Evolutionary conservation across 441 rosid species (phyloP).

Genomic region (Pelargonium cotyledonis): DNA sequence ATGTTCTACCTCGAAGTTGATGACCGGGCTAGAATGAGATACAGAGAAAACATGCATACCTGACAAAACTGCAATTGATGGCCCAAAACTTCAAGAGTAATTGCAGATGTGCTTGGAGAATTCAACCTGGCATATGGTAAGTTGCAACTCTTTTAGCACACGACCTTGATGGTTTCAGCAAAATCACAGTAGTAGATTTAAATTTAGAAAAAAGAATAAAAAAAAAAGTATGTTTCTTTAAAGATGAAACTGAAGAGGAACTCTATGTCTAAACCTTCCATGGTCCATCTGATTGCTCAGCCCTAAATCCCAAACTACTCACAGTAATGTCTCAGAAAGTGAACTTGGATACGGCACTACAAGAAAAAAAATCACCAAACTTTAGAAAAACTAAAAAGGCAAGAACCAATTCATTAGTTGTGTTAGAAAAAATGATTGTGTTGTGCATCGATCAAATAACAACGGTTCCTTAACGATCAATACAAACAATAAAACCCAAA

Average conservation of each 20-base stretch:
- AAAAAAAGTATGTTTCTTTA: background rate
- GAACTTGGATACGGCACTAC: background rate
- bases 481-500: background rate
- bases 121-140: slow-evolving; percentile 47
- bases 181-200: background rate
- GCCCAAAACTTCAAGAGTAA: slow-evolving; percentile 65
- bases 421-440: background rate
- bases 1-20: background rate
- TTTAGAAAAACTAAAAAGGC: background rate
- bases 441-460: slow-evolving; percentile 2
- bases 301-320: slow-evolving; percentile 9
- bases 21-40: background rate
- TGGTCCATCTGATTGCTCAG: slow-evolving; percentile 1
- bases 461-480: too few relatives aligned
- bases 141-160: slow-evolving; percentile 1
- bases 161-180: background rate
- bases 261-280: background rate
- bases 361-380: background rate
- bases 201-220: background rate
- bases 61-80: slow-evolving; percentile 74
- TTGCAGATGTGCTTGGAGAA: slow-evolving; percentile 70
- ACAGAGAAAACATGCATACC: slow-evolving; percentile 31
- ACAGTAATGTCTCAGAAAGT: background rate
- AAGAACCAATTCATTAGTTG: background rate
- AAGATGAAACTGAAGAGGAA: too few relatives aligned